Percentiles rank a stretch among this genome's conserved stretches.
Evolutionary conservation across 345 rosid species (phyloP).

Genomic region (Arabidopsis arenosa): DNA sequence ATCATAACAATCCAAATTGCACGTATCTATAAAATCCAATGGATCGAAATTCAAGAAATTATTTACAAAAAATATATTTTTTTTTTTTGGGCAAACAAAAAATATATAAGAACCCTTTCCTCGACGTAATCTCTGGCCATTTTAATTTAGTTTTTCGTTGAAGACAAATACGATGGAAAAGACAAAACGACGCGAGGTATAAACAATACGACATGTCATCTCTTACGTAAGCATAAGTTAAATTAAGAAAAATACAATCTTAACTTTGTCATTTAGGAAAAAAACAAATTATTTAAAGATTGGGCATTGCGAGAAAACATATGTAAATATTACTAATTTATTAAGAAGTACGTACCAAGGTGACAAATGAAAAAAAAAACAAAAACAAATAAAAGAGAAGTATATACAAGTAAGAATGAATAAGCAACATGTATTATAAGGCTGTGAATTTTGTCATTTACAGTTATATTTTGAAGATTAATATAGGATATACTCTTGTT

Average conservation of each 20-base stretch:
- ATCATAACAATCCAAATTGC: constrained; percentile 37
- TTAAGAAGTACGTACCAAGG: neutral
- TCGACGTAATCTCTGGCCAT: constrained; percentile 43
- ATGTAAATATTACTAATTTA: neutral
- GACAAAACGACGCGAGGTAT: constrained; percentile 37
- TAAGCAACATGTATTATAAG: no score
- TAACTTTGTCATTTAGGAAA: constrained; percentile 23
- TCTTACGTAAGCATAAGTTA: constrained; percentile 35
- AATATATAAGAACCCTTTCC: constrained; percentile 34
- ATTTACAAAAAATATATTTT: constrained; percentile 4
- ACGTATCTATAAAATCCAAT: constrained; percentile 34
- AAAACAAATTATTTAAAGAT: constrained; percentile 4
- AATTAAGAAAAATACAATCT: constrained; percentile 31
- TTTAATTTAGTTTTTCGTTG: constrained; percentile 31
- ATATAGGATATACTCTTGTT: no score
- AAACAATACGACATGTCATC: constrained; percentile 34
- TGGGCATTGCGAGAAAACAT: constrained; percentile 25
- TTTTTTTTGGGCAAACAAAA: no score
- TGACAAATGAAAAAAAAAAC: no score
- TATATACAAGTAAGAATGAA: neutral
- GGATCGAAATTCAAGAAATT: constrained; percentile 42
- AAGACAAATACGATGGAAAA: constrained; percentile 36
- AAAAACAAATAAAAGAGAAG: neutral
- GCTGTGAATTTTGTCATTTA: no score
- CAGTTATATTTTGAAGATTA: no score